These are phyloP conservation scores for Chalciporus piperatus DNA, from an alignment of 768 basidiomycete species.

Conservation along the genomic window DNA sequence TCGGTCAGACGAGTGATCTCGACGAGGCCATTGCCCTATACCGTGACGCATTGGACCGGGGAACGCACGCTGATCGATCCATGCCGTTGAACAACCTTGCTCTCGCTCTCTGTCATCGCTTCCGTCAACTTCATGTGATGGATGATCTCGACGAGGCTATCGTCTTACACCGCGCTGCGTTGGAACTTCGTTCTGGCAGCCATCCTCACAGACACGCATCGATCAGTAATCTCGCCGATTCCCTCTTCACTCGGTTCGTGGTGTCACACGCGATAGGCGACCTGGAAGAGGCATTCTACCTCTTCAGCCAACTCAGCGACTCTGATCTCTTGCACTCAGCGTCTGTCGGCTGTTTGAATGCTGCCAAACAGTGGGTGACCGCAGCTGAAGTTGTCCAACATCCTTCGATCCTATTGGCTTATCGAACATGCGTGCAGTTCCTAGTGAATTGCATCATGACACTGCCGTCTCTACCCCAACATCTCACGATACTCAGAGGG, in stretches of 20 bases:
- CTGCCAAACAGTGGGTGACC: neutral
- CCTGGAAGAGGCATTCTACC: neutral
- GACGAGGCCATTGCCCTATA: too few species aligned
- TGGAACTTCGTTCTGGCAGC: neutral
- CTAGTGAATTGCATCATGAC: constrained; percentile 1
- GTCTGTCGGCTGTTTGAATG: neutral
- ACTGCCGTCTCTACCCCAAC: neutral
- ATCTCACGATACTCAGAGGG: neutral
- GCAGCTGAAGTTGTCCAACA: constrained; percentile 10
- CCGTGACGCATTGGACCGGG: too few species aligned
- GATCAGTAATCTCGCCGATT: neutral
- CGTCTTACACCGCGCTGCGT: neutral
- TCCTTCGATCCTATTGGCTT: constrained; percentile 9
- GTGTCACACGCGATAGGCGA: neutral
- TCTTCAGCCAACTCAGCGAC: neutral
- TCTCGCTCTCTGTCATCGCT: neutral
- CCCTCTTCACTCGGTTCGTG: constrained; percentile 21
- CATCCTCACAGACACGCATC: neutral
- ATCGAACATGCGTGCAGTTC: constrained; percentile 7
- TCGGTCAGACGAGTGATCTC: too few species aligned
- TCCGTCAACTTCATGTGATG: neutral
- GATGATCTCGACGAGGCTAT: neutral
- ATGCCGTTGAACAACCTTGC: neutral
- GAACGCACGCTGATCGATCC: too few species aligned
- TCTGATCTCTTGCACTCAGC: neutral